phyloP scores from a whole-genome alignment of 129 eudicot genomes.

The Ambrosia trifida region DNA sequence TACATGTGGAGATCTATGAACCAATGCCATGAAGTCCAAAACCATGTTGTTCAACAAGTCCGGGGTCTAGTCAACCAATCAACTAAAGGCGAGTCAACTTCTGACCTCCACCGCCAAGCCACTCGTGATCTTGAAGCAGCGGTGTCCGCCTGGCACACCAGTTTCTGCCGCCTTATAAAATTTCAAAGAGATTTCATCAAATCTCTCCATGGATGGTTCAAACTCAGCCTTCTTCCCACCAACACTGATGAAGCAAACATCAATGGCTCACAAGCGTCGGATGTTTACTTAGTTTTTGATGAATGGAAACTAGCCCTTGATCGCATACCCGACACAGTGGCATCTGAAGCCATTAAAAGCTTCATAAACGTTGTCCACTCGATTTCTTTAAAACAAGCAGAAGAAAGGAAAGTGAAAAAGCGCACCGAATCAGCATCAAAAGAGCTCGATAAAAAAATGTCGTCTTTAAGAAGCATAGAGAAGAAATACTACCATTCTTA shows the following conservation, averaged over 20 bases:
- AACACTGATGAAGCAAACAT: constrained; percentile 33
- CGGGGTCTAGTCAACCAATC: constrained; percentile 72
- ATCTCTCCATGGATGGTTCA: constrained; percentile 92
- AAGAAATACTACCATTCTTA: constrained; percentile 80
- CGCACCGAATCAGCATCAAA: constrained; percentile 69
- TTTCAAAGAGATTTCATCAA: constrained; percentile 78
- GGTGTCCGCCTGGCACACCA: constrained; percentile 89
- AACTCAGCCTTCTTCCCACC: constrained; percentile 70
- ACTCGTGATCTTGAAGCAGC: constrained; percentile 90
- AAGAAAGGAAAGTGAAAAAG: constrained; percentile 77
- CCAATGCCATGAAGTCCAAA: constrained; percentile 85
- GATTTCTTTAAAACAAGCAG: constrained; percentile 63
- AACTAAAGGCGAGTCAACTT: constrained; percentile 65
- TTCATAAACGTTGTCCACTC: constrained; percentile 85
- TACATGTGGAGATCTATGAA: constrained; percentile 98
- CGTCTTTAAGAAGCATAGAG: constrained; percentile 79
- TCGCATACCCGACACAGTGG: constrained; percentile 84
- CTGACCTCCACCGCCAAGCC: constrained; percentile 89
- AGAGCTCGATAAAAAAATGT: constrained; percentile 89
- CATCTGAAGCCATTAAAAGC: constrained; percentile 92
- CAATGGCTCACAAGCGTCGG: constrained; percentile 48
- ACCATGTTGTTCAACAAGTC: constrained; percentile 87
- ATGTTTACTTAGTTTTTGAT: constrained; percentile 59
- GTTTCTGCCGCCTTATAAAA: constrained; percentile 82
- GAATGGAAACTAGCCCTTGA: constrained; percentile 94